Evolutionary conservation across 208 protist genomes (phyloP), one percentile per base, ranked within the genome.

Genomic region (Spironucleus salmonicida): DNA sequence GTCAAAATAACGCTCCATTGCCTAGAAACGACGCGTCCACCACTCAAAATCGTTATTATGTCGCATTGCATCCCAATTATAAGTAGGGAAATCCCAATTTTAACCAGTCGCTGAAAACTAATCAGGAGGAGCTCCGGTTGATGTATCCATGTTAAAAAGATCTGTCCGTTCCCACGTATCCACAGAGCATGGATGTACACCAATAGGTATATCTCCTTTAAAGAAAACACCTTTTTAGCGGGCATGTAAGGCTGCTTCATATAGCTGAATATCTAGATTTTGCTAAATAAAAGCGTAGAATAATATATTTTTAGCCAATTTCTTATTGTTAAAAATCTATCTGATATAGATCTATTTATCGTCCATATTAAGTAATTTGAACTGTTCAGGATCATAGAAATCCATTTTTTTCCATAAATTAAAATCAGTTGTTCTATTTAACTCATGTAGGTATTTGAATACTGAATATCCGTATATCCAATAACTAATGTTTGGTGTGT

Each of bases 71-170:
- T 88, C 83, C 87, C 86, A 90, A 69, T 89, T 85, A 67, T 89
- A 90, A 11, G 87, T 85, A 58, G 88, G 88, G 77, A 90, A 90
- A 38, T 80, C 83, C 87, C 87, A 90, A 59, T 90, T 90, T 79
- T 90, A 86, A 69, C 86, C 87, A 39, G 76, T 41, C 45, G 76
- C 80, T 29, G 81, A 62, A 59, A 89, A 89, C 9, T 75, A 74
- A 79, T 89, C 87, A 27, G 87, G 87, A 39, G 86, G 86, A 27
- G 86, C 86, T 67, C 87, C 87, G 38, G 77, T 81, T 30, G 80
- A 78, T 57, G 67, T 84, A 49, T 82, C 62, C 39, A 86, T 35
- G 42, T 80, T 29, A 76, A 89, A 89, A 0, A 85, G 41, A 39
- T 83, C 59, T 26, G 80, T 77, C 29, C 76, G 35, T 19, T 40